Base-by-base conservation (phyloP, 768 basidiomycete species). In the Suillus plorans region DNA sequence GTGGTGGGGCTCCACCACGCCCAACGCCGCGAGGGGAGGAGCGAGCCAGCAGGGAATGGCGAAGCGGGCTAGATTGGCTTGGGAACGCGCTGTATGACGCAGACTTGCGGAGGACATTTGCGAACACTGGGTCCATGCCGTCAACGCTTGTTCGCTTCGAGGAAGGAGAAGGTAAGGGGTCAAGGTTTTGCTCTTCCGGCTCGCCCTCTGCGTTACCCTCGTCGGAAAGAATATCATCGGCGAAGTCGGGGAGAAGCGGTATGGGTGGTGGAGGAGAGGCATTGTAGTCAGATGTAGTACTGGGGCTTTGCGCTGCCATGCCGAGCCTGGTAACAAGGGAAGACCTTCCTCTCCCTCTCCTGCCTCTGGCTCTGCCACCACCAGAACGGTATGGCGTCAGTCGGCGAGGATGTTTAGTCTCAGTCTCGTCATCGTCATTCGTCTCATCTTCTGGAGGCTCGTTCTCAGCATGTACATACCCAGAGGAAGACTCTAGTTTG, bases 81-180 rank as follows among this genome's bases (percentile, higher is more conserved):
- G 73, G 75, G n/a, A 82, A 57, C 3, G 81, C 79, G 47, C 77
- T 79, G 56, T 77, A 74, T 22, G 79, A 82, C 0, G 78, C 75
- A 5, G 83, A 77, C 47, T 88, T 87, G 63, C 85, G 85, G 53
- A 94, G 85, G 16, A 93, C 82, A 65, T 91, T 91, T 61, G 92
- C 92, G 71, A 92, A 95, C 1, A 79, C 83, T 12, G 94, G 94
- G 66, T 95, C 94, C 90, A 95, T 92, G 52, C 92, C 92, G 63
- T 94, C 92, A 5, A 92, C 84, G 69, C 89, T 91, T 7, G 85
- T 85, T 42, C 88, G 82, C 69, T 90, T 90, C 4, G 88, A 89
- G 10, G 72, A 76, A 45, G 78, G 72, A 44, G 76, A 74, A 12
- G 77, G 79, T 10, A 81, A 78, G 2, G 82, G 81, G 3, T 82